phyloP scores from a whole-genome alignment of 2,329 filamentous ascomycete species.

The Catunica adiposa region DNA sequence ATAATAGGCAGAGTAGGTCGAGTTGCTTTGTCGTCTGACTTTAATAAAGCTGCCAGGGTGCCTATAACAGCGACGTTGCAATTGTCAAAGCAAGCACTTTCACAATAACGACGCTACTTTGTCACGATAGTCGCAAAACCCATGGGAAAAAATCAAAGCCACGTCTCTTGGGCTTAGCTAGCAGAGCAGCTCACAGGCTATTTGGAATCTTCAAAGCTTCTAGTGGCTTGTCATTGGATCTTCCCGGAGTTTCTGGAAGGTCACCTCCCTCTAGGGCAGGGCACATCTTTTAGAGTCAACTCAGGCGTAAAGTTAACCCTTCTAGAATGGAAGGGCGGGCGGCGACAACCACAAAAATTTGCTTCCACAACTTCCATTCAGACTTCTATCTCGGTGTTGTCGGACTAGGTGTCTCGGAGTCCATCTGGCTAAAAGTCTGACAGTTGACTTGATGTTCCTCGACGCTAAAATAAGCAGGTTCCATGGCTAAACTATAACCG shows the following conservation, averaged over 20 bases:
- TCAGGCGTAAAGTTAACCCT: too few relatives aligned
- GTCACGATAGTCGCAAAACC: not conserved
- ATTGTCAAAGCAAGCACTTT: slow-evolving; percentile 5
- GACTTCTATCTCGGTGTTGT: too few relatives aligned
- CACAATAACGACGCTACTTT: not conserved
- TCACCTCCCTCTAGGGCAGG: not conserved
- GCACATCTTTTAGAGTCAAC: not conserved
- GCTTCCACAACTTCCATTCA: too few relatives aligned
- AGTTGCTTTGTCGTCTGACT: slow-evolving; percentile 2
- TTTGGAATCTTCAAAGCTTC: not conserved
- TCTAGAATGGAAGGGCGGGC: too few relatives aligned
- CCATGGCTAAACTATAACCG: too few relatives aligned
- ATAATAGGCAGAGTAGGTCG: not conserved
- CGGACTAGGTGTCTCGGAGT: too few relatives aligned
- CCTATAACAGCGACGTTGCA: not conserved
- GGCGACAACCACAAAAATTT: too few relatives aligned
- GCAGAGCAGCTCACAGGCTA: not conserved
- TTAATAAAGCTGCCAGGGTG: not conserved
- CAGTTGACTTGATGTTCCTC: too few relatives aligned
- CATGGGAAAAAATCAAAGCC: not conserved
- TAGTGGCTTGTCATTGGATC: not conserved
- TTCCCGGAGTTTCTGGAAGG: slow-evolving; percentile 1
- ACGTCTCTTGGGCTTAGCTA: not conserved
- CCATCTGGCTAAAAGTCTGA: too few relatives aligned
- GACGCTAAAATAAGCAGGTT: too few relatives aligned